Evolutionary conservation across 73 alveolate species (phyloP).

Genomic region (Uronychia setigera): DNA sequence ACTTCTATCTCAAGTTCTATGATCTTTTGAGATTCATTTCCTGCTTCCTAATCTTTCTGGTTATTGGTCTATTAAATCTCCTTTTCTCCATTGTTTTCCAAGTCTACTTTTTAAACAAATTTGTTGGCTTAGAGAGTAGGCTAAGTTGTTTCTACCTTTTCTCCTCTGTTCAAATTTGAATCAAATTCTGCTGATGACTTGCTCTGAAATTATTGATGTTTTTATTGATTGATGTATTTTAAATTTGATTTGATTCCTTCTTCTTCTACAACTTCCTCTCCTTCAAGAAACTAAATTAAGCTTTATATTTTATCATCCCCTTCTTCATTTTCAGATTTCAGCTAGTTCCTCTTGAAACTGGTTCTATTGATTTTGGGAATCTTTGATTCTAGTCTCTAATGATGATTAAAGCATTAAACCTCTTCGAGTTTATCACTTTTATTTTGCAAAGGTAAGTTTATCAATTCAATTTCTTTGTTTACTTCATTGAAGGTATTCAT

Average conservation of each 20-base stretch:
- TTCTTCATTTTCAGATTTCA: too few species aligned
- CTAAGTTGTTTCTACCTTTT: background rate
- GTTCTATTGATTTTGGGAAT: background rate
- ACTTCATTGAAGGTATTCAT: background rate
- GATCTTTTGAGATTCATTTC: background rate
- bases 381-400: background rate
- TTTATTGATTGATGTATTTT: too few species aligned
- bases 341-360: too few species aligned
- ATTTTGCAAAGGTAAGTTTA: too few species aligned
- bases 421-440: background rate
- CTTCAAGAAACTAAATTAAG: too few species aligned
- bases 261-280: too few species aligned
- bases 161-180: background rate
- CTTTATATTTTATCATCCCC: too few species aligned
- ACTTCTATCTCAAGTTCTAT: background rate
- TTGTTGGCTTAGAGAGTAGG: too few species aligned
- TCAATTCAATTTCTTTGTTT: background rate
- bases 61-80: background rate
- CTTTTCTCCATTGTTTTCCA: too few species aligned
- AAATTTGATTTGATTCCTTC: too few species aligned
- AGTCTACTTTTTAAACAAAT: background rate
- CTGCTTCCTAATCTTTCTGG: background rate
- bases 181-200: background rate
- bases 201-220: too few species aligned
- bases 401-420: too few species aligned